A percentile compares a stretch with the other conserved stretches of the same genome.
These are phyloP conservation scores for Pythium rhizo-oryzae DNA, from an alignment of 352 stramenopile species.

Conservation along the genomic window DNA sequence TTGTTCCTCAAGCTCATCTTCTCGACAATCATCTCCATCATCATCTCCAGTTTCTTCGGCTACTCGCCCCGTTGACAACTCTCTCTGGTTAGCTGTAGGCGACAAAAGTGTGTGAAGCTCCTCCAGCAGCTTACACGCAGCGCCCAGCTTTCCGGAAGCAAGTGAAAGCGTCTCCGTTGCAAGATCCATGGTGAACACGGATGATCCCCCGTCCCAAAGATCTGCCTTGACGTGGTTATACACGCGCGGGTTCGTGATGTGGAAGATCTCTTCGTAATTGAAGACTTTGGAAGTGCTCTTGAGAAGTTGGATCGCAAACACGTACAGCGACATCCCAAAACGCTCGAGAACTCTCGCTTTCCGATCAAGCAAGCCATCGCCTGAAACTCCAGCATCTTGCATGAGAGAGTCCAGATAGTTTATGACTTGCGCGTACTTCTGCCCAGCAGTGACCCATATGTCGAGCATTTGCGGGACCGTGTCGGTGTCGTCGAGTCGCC, in stretches of 20 bases:
- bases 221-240: slow-evolving; percentile 37
- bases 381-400: background rate
- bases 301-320: slow-evolving; percentile 67
- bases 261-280: slow-evolving; percentile 60
- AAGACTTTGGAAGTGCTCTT: slow-evolving; percentile 62
- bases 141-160: slow-evolving; percentile 55
- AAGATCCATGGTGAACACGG: slow-evolving; percentile 49
- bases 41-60: slow-evolving; percentile 12
- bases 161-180: slow-evolving; percentile 66
- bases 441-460: slow-evolving; percentile 60
- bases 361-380: background rate
- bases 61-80: background rate
- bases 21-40: background rate
- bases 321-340: slow-evolving; percentile 61
- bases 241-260: slow-evolving; percentile 57
- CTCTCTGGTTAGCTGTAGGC: background rate
- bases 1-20: background rate
- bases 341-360: slow-evolving; percentile 45
- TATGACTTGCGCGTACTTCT: slow-evolving; percentile 69
- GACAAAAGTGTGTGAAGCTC: slow-evolving; percentile 7
- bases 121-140: slow-evolving; percentile 38
- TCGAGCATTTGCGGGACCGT: slow-evolving; percentile 65
- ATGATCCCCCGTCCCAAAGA: slow-evolving; percentile 41
- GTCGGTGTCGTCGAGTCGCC: slow-evolving; percentile 36
- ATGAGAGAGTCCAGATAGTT: slow-evolving; percentile 32